Evolutionary conservation across 805 yeast species (phyloP).

Genomic region (Clavispora fructus): DNA sequence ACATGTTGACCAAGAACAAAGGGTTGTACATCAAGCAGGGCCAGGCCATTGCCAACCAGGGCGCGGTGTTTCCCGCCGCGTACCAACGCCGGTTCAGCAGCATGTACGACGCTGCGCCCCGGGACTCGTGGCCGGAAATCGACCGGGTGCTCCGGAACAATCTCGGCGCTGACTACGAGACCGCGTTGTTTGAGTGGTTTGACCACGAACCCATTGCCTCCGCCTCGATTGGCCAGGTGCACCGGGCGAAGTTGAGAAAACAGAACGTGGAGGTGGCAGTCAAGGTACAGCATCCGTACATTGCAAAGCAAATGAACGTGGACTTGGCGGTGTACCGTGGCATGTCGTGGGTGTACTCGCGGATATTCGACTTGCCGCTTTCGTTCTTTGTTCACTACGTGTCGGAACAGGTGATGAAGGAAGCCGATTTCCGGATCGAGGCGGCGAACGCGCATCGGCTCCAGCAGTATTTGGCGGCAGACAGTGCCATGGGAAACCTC

Average conservation of each 20-base stretch:
- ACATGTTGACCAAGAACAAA: slow-evolving; percentile 28
- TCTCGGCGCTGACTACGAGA: slow-evolving; percentile 39
- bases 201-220: slow-evolving; percentile 63
- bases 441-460: slow-evolving; percentile 45
- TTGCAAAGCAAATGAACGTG: slow-evolving; percentile 52
- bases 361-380: slow-evolving; percentile 61
- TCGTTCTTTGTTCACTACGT: slow-evolving; percentile 52
- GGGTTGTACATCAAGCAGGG: slow-evolving; percentile 70
- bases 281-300: slow-evolving; percentile 62
- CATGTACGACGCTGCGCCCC: slow-evolving; percentile 67
- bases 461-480: slow-evolving; percentile 33
- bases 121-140: slow-evolving; percentile 45
- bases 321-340: slow-evolving; percentile 57
- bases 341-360: slow-evolving; percentile 49
- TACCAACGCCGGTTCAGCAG: slow-evolving; percentile 53
- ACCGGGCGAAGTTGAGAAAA: slow-evolving; percentile 41
- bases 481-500: slow-evolving; percentile 30
- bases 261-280: slow-evolving; percentile 54
- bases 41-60: slow-evolving; percentile 75
- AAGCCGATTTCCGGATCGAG: slow-evolving; percentile 59
- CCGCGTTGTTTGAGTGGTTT: slow-evolving; percentile 35
- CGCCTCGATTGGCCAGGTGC: slow-evolving; percentile 74
- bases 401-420: slow-evolving; percentile 51
- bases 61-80: slow-evolving; percentile 59
- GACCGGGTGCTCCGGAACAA: slow-evolving; percentile 36